Evolutionary conservation across 148 eudicot genomes (phyloP).

Genomic region (Dianthus caryophyllus): DNA sequence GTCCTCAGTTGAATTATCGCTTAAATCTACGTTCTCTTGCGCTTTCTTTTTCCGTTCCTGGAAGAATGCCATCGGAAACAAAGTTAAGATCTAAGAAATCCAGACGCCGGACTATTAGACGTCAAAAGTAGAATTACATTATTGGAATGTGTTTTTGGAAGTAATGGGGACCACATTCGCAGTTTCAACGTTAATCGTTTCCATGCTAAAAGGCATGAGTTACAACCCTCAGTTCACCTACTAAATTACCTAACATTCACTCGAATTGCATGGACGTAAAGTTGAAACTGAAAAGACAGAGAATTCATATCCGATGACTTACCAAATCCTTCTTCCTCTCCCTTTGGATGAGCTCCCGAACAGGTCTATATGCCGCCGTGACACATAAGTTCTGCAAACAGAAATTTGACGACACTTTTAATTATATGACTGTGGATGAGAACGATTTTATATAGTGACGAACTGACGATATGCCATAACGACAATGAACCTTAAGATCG

Average conservation of each 20-base stretch:
- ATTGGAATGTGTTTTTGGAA: too few relatives aligned
- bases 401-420: conserved; percentile 7
- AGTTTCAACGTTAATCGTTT: too few relatives aligned
- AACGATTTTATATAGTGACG: background rate
- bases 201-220: too few relatives aligned
- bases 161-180: too few relatives aligned
- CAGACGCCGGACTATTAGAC: too few relatives aligned
- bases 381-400: conserved; percentile 65
- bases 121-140: too few relatives aligned
- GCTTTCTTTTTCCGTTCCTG: conserved; percentile 58
- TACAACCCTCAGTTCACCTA: too few relatives aligned
- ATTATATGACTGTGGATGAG: background rate
- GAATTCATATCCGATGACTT: background rate
- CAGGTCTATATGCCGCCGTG: conserved; percentile 92
- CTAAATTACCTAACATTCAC: background rate
- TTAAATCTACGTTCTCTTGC: conserved; percentile 42
- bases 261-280: background rate
- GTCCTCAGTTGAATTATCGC: conserved; percentile 32
- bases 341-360: conserved; percentile 79
- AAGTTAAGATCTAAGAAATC: conserved; percentile 4
- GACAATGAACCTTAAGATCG: conserved; percentile 69
- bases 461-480: conserved; percentile 1
- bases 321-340: conserved; percentile 78
- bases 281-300: background rate
- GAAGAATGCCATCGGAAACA: background rate